These are phyloP conservation scores for Botryotinia calthae DNA, from an alignment of 2,329 filamentous ascomycete species.

Conservation along the genomic window DNA sequence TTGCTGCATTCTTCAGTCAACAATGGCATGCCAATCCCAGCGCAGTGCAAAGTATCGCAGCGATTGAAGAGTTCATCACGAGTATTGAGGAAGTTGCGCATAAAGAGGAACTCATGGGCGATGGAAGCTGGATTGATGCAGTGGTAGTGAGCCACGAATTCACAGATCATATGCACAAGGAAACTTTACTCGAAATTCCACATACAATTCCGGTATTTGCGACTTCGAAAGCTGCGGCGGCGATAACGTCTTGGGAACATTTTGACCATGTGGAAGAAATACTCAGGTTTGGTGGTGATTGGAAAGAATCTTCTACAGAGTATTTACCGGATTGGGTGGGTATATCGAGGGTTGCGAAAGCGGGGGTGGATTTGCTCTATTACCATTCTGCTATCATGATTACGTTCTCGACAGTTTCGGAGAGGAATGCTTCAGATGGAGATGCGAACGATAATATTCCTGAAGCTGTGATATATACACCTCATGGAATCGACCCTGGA, in stretches of 20 bases:
- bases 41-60: slow-evolving; percentile 52
- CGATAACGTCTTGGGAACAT: slow-evolving; percentile 57
- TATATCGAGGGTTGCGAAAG: slow-evolving; percentile 55
- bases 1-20: slow-evolving; percentile 62
- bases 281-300: slow-evolving; percentile 31
- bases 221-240: slow-evolving; percentile 54
- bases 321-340: slow-evolving; percentile 59
- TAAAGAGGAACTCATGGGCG: not conserved
- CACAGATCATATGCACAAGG: slow-evolving; percentile 62
- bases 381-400: slow-evolving; percentile 63
- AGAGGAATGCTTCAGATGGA: slow-evolving; percentile 20
- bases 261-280: slow-evolving; percentile 53
- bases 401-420: slow-evolving; percentile 44
- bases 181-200: slow-evolving; percentile 57
- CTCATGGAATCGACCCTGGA: slow-evolving; percentile 55
- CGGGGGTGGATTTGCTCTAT: slow-evolving; percentile 52
- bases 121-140: slow-evolving; percentile 51
- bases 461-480: slow-evolving; percentile 62
- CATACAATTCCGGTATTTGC: slow-evolving; percentile 57
- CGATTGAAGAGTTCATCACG: slow-evolving; percentile 52
- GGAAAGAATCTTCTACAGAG: slow-evolving; percentile 36
- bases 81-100: slow-evolving; percentile 45
- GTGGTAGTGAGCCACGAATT: slow-evolving; percentile 64
- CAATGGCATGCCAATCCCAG: slow-evolving; percentile 60
- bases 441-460: slow-evolving; percentile 37